Conservation (phyloP, 2,329 filamentous ascomycete genomes). For the Leptographium procerum region DNA sequence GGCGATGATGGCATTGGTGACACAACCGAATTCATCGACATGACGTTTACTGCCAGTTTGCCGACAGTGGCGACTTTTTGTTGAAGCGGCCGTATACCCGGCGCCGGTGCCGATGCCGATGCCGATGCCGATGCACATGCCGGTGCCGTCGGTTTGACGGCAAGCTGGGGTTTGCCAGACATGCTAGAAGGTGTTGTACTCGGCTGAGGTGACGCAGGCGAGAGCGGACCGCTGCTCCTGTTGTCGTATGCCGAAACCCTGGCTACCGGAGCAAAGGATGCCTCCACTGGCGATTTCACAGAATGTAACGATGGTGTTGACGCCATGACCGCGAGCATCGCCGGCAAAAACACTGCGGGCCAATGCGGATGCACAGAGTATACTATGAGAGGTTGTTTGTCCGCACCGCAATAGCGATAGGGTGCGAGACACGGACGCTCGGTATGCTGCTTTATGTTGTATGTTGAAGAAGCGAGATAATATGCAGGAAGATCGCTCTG, state of each 20-base stretch:
- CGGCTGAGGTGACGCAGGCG: conserved; percentile 10
- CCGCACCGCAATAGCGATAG: neutral
- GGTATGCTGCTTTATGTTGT: neutral
- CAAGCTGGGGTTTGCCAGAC: conserved; percentile 9
- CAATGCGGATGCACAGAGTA: neutral
- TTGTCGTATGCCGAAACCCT: conserved; percentile 5
- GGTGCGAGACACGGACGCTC: neutral
- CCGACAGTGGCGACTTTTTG: conserved; percentile 13
- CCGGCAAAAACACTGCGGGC: neutral
- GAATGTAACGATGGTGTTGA: conserved; percentile 5
- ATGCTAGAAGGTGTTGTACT: conserved; percentile 10
- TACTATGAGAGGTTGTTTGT: neutral
- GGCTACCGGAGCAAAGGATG: neutral
- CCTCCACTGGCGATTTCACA: conserved; percentile 1
- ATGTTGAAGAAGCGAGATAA: conserved; percentile 4
- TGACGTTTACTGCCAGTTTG: conserved; percentile 24
- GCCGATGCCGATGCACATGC: conserved; percentile 2
- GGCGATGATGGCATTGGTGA: conserved; percentile 29
- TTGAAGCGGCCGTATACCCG: conserved; percentile 15
- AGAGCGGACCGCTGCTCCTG: conserved; percentile 9
- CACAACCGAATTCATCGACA: conserved; percentile 37
- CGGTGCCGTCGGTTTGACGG: conserved; percentile 10
- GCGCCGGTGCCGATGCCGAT: conserved; percentile 1
- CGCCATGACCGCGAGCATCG: conserved; percentile 11
- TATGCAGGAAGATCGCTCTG: conserved; percentile 5